Evolutionary conservation across 2,329 filamentous ascomycete genomes (phyloP).

Genomic region (Alternaria dauci): DNA sequence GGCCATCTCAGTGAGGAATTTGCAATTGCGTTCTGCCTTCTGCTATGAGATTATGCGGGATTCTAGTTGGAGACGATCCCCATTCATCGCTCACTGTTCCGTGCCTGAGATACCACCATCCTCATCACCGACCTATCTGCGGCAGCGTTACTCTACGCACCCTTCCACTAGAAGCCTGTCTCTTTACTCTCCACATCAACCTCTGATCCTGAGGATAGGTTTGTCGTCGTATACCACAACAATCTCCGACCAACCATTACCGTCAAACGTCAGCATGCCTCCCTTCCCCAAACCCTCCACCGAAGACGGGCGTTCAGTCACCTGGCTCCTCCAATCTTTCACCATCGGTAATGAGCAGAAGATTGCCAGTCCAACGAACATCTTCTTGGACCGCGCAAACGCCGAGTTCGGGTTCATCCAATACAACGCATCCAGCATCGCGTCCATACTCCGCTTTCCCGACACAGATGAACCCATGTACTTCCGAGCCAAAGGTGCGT

Average conservation of each 20-base stretch:
- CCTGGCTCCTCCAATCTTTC: constrained; percentile 23
- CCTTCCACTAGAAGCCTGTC: neutral
- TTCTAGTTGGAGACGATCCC: neutral
- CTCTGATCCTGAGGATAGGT: too few relatives aligned
- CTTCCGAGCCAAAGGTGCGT: constrained; percentile 21
- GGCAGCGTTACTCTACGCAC: neutral
- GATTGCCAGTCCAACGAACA: neutral
- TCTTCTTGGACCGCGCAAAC: constrained; percentile 28
- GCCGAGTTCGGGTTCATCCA: constrained; percentile 28
- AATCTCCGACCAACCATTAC: neutral
- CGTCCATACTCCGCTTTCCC: constrained; percentile 8
- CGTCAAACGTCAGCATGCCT: neutral
- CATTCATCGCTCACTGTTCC: neutral
- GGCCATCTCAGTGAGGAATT: too few relatives aligned
- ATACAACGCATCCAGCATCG: neutral
- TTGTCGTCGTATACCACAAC: too few relatives aligned
- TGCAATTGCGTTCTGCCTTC: too few relatives aligned
- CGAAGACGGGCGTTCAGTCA: neutral
- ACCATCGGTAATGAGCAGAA: constrained; percentile 17
- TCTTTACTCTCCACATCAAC: neutral
- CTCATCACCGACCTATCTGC: neutral
- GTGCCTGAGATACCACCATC: neutral
- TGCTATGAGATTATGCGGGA: too few relatives aligned
- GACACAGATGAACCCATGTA: constrained; percentile 25
- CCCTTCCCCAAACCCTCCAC: fast-evolving